Base-by-base conservation (phyloP, 352 stramenopile species). In the Pythium guiyangense region DNA sequence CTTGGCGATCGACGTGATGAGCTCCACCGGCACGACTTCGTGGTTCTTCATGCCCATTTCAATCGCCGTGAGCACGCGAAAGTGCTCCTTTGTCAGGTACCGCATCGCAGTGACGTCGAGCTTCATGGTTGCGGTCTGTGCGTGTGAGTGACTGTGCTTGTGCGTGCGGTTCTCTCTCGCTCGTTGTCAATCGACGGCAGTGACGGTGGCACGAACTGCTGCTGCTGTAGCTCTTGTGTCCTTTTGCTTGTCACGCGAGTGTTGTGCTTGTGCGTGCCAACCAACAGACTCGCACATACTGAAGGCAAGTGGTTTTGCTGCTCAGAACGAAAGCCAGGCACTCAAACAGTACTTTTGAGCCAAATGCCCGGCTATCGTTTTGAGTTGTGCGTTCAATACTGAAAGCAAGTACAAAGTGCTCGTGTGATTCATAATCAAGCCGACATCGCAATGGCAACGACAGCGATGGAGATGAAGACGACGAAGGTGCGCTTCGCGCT, bases 31-130 rank as follows among this genome's bases (percentile, higher is more conserved):
- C 43, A 99, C 98, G 37, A 99, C 74, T 51, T 98, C 91, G 73
- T 99, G 97, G 71, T 98, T 98, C 76, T 97, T 97, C 96, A 99
- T 98, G 54, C 97, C 96, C 78, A 98, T 96, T 74, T 99, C 98
- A 50, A 99, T 97, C 45, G 97, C 96, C 49, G 96, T 98, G 42
- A 99, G 88, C 57, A 99, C 97, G 47, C 97, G 91, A 77, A 98
- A 99, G 79, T 99, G 96, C 81, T 96, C 79, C 73, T 92, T 94
- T 25, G 85, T 96, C 66, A 97, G 81, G 70, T 97, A 97, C 54
- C 90, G 85, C 90, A 97, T 97, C 27, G 85, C 88, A 22, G 88
- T 95, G 49, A 96, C 90, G 66, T 97, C 91, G 65, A 97, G 86
- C 79, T 97, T 97, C 88, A 95, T 95, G 67, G 62, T 71, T 39